These are phyloP conservation scores for Lichenothelia convexa DNA, from an alignment of 495 filamentous ascomycete species.

Conservation along the genomic window DNA sequence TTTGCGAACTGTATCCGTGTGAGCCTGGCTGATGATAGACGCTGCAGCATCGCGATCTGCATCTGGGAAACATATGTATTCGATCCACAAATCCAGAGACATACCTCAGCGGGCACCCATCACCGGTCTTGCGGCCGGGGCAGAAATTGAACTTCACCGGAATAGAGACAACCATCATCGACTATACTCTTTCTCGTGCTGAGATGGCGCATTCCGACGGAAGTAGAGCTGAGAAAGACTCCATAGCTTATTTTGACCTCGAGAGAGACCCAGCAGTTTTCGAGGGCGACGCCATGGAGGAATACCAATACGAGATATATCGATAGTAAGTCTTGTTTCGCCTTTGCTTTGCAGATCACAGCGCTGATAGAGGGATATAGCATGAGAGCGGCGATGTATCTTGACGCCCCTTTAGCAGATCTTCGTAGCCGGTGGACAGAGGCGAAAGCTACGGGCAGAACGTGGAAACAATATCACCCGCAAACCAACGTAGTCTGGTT, in stretches of 20 bases:
- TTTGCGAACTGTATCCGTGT: not conserved
- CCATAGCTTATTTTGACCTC: slow-evolving; percentile 20
- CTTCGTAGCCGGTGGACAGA: not conserved
- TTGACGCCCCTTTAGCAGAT: slow-evolving; percentile 8
- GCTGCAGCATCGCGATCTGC: slow-evolving; percentile 59
- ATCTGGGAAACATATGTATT: slow-evolving; percentile 76
- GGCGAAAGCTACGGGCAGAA: not conserved
- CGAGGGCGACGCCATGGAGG: slow-evolving; percentile 18
- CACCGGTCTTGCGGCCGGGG: slow-evolving; percentile 16
- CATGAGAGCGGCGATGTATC: slow-evolving; percentile 7
- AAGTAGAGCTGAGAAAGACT: not conserved
- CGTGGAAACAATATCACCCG: slow-evolving; percentile 19
- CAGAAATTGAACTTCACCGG: slow-evolving; percentile 45
- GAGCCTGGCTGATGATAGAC: not conserved
- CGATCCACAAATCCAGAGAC: slow-evolving; percentile 4
- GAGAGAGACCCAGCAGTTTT: slow-evolving; percentile 17
- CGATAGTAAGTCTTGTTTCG: too few species aligned
- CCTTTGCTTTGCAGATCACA: too few species aligned
- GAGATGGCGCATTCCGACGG: slow-evolving; percentile 9
- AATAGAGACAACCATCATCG: slow-evolving; percentile 66
- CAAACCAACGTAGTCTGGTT: slow-evolving; percentile 24
- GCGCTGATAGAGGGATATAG: too few species aligned
- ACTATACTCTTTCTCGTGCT: slow-evolving; percentile 73
- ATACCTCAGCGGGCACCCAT: not conserved
- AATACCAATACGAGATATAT: slow-evolving; percentile 28